A percentile compares a stretch with the other conserved stretches of the same genome.
These are phyloP conservation scores for Calonectria pteridis DNA, from an alignment of 2,329 filamentous ascomycete species.

Conservation along the genomic window DNA sequence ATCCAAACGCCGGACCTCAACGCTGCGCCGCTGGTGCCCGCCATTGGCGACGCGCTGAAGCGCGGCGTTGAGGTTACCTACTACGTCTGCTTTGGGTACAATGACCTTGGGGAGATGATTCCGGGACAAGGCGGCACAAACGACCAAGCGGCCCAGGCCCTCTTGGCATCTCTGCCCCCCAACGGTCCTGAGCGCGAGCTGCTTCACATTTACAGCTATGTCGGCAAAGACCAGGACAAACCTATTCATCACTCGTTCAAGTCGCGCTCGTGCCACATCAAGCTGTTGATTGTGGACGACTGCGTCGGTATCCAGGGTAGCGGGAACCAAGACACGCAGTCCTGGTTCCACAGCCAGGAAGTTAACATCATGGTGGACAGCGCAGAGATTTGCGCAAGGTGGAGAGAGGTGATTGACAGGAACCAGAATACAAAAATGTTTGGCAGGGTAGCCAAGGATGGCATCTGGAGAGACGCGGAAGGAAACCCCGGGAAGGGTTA, in stretches of 20 bases:
- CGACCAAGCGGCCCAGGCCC: constrained; percentile 73
- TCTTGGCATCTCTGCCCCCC: constrained; percentile 67
- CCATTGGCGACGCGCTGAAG: constrained; percentile 73
- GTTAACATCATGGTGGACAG: constrained; percentile 82
- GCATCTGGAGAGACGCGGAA: constrained; percentile 33
- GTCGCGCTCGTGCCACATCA: constrained; percentile 79
- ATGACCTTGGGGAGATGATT: constrained; percentile 81
- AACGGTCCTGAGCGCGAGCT: constrained; percentile 49
- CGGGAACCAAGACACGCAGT: constrained; percentile 86
- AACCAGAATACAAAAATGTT: constrained; percentile 77
- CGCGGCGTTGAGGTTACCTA: constrained; percentile 76
- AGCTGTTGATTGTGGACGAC: constrained; percentile 80
- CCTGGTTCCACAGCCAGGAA: constrained; percentile 83
- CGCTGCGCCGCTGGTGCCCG: constrained; percentile 74
- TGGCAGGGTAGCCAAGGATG: constrained; percentile 54
- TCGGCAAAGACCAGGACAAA: constrained; percentile 77
- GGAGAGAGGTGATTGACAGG: constrained; percentile 71
- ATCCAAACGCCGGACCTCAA: constrained; percentile 86
- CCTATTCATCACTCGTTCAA: constrained; percentile 77
- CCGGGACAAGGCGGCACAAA: constrained; percentile 83
- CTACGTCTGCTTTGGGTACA: constrained; percentile 84
- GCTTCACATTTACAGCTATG: constrained; percentile 77
- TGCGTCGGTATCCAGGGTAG: constrained; percentile 78
- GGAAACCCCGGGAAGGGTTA: constrained; percentile 32
- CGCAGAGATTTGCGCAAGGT: constrained; percentile 68